Percentiles rank a stretch among this genome's conserved stretches.
These are phyloP conservation scores for Fusarium poae DNA, from an alignment of 2,329 filamentous ascomycete species.

Conservation along the genomic window DNA sequence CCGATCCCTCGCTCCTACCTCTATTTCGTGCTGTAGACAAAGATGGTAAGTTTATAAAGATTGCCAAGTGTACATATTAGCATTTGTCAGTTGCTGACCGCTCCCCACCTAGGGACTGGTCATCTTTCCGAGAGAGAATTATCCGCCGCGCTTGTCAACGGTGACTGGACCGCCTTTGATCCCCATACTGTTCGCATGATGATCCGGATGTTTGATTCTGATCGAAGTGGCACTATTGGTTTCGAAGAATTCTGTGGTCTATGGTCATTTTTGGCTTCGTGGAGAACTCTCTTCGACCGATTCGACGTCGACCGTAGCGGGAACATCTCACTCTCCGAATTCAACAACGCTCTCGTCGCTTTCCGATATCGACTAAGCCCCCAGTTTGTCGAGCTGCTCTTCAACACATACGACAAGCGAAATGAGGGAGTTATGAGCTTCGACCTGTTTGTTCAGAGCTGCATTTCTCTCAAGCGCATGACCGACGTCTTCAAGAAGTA, in stretches of 20 bases:
- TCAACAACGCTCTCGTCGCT: constrained; percentile 87
- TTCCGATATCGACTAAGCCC: constrained; percentile 93
- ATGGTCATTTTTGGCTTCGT: constrained; percentile 95
- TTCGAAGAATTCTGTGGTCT: constrained; percentile 97
- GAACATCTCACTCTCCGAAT: constrained; percentile 88
- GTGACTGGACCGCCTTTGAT: constrained; percentile 95
- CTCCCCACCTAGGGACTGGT: constrained; percentile 70
- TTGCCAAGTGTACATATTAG: not conserved
- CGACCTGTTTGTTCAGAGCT: constrained; percentile 97
- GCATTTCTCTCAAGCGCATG: constrained; percentile 97
- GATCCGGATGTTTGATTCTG: constrained; percentile 99
- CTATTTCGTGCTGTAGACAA: constrained; percentile 94
- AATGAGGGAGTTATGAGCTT: constrained; percentile 83
- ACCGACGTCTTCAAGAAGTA: constrained; percentile 99
- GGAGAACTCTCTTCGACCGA: constrained; percentile 93
- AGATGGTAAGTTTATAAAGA: constrained; percentile 67
- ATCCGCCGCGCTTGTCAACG: constrained; percentile 91
- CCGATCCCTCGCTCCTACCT: constrained; percentile 74
- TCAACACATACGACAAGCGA: constrained; percentile 88
- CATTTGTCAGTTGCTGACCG: constrained; percentile 16
- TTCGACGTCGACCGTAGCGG: constrained; percentile 91
- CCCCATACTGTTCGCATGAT: constrained; percentile 96
- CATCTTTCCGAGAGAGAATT: constrained; percentile 89
- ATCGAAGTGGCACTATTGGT: constrained; percentile 88
- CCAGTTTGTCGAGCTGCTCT: constrained; percentile 86